These are phyloP conservation scores for Trichocladium uniseriatum DNA, from an alignment of 495 filamentous ascomycete genomes.

Conservation along the genomic window DNA sequence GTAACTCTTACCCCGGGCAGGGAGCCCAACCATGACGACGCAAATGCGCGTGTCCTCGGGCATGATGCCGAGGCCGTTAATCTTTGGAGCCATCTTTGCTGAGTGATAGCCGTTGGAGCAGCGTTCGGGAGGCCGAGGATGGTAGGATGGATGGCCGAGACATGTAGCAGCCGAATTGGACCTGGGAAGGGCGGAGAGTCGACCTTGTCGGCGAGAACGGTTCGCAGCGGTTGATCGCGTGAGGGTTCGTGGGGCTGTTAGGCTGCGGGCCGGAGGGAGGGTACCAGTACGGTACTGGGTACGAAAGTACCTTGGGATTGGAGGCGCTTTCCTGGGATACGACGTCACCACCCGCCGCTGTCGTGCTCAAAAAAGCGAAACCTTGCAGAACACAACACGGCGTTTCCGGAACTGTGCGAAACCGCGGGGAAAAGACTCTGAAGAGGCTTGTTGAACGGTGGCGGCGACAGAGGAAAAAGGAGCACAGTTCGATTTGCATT, in stretches of 20 bases:
- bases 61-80: slow-evolving; percentile 50
- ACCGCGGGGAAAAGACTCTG: background rate
- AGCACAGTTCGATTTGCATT: slow-evolving; percentile 1
- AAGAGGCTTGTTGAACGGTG: background rate
- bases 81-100: slow-evolving; percentile 35
- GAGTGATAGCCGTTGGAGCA: slow-evolving; percentile 6
- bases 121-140: slow-evolving; percentile 1
- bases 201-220: background rate
- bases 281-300: background rate
- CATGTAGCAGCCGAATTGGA: slow-evolving; percentile 26
- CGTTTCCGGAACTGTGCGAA: background rate
- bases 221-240: slow-evolving; percentile 22
- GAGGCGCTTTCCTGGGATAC: background rate
- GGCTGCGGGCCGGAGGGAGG: slow-evolving; percentile 4
- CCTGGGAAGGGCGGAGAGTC: background rate
- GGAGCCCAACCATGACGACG: slow-evolving; percentile 97
- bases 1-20: slow-evolving; percentile 89
- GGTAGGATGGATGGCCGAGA: slow-evolving; percentile 14
- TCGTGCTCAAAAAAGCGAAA: background rate
- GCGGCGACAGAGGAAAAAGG: background rate
- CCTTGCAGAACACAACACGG: background rate
- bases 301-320: background rate
- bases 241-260: slow-evolving; percentile 14
- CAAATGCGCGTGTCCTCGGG: slow-evolving; percentile 92
- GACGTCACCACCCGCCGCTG: slow-evolving; percentile 7